phyloP scores from a whole-genome alignment of 345 rosid species.

The Turritis glabra region DNA sequence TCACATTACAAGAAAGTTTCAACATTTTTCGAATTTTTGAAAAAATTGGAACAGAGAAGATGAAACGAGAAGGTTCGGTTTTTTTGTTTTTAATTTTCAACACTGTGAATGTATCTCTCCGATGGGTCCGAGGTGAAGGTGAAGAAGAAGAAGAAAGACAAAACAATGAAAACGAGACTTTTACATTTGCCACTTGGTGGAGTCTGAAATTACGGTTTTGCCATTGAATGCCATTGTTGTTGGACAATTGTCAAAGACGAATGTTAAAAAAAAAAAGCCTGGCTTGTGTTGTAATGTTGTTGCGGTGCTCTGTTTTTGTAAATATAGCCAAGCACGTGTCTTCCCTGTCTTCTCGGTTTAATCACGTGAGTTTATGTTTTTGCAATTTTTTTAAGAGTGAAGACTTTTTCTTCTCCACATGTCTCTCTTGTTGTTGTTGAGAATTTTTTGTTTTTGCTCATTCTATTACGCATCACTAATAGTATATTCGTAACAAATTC shows the following conservation, averaged over 20 bases:
- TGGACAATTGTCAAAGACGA: conserved; percentile 30
- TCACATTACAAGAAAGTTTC: conserved; percentile 56
- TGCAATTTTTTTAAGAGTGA: background rate
- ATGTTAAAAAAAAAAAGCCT: background rate
- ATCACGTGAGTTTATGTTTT: conserved; percentile 30
- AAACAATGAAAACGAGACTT: background rate
- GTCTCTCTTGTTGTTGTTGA: conserved; percentile 18
- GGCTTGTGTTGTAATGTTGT: background rate
- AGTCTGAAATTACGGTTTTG: conserved; percentile 26
- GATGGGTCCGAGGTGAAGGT: conserved; percentile 48
- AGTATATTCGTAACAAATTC: background rate
- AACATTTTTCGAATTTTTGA: conserved; percentile 39
- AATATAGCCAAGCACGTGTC: conserved; percentile 21
- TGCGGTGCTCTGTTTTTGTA: background rate
- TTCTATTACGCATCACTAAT: conserved; percentile 16
- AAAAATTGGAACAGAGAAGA: background rate
- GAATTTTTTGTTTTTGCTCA: conserved; percentile 12
- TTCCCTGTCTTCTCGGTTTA: conserved; percentile 24
- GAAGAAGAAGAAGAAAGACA: conserved; percentile 1
- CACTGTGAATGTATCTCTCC: conserved; percentile 19
- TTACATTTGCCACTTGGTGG: conserved; percentile 21
- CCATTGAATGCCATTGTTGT: conserved; percentile 28
- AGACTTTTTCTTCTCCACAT: conserved; percentile 31
- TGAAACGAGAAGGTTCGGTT: conserved; percentile 15
- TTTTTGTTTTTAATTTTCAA: background rate